These are phyloP conservation scores for Citropsis articulata DNA, from an alignment of 345 rosid species.

Conservation along the genomic window DNA sequence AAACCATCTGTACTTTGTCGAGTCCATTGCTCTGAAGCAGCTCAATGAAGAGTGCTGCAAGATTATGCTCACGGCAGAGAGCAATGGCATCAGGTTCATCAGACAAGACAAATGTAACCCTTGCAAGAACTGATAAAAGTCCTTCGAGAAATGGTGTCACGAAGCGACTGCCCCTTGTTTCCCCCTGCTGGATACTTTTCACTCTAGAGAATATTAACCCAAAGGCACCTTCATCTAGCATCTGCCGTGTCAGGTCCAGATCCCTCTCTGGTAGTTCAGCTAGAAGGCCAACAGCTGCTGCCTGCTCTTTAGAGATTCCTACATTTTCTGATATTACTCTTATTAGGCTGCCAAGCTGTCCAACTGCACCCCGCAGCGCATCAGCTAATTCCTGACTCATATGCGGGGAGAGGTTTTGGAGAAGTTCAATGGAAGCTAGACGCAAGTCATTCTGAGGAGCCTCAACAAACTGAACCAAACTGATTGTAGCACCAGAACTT, in stretches of 20 bases:
- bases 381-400: conserved; percentile 88
- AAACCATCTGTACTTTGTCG: conserved; percentile 73
- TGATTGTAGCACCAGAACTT: conserved; percentile 86
- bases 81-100: conserved; percentile 59
- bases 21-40: conserved; percentile 71
- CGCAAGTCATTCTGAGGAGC: conserved; percentile 78
- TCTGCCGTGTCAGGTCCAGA: conserved; percentile 78
- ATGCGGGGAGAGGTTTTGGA: conserved; percentile 73
- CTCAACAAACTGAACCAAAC: conserved; percentile 97
- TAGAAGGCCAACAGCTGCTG: conserved; percentile 83
- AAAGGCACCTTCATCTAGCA: conserved; percentile 79
- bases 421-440: conserved; percentile 77
- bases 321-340: conserved; percentile 63
- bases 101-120: conserved; percentile 71
- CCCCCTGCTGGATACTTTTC: conserved; percentile 63
- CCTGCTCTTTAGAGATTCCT: conserved; percentile 83
- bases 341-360: conserved; percentile 79
- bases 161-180: conserved; percentile 65
- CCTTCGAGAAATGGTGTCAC: conserved; percentile 78
- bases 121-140: conserved; percentile 68
- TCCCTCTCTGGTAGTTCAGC: conserved; percentile 97
- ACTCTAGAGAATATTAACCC: conserved; percentile 54
- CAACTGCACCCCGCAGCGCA: conserved; percentile 69
- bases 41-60: conserved; percentile 65
- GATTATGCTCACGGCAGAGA: conserved; percentile 67